Conservation (phyloP, 805 yeast species). For the Candida maesae region DNA sequence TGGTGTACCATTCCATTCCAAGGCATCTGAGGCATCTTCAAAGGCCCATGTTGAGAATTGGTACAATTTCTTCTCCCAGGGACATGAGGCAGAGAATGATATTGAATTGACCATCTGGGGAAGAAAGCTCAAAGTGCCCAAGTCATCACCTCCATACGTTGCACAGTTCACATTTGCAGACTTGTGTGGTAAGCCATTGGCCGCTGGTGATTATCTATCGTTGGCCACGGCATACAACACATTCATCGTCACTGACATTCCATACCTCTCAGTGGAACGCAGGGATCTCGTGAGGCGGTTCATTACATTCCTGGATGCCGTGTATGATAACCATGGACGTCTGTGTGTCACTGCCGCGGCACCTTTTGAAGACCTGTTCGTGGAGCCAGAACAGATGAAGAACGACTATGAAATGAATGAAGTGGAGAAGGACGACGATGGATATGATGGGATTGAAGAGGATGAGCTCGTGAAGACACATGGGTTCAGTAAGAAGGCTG, state of each 20-base stretch:
- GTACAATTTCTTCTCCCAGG: slow-evolving; percentile 75
- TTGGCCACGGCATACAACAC: slow-evolving; percentile 72
- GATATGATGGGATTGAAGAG: slow-evolving; percentile 19
- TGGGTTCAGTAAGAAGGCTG: slow-evolving; percentile 71
- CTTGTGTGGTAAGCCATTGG: slow-evolving; percentile 80
- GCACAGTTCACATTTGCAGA: slow-evolving; percentile 88
- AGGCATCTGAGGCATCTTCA: slow-evolving; percentile 47
- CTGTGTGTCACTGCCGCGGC: slow-evolving; percentile 88
- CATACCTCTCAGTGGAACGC: slow-evolving; percentile 70
- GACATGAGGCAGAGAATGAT: slow-evolving; percentile 39
- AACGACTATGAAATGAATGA: slow-evolving; percentile 31
- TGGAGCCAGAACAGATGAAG: slow-evolving; percentile 62
- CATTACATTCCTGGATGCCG: slow-evolving; percentile 93
- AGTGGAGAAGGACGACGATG: slow-evolving; percentile 19
- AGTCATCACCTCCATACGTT: slow-evolving; percentile 69
- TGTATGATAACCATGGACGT: slow-evolving; percentile 85
- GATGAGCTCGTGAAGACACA: slow-evolving; percentile 62
- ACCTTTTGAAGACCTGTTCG: slow-evolving; percentile 79
- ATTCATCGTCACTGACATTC: slow-evolving; percentile 90
- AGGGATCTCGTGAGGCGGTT: slow-evolving; percentile 87
- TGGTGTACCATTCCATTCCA: slow-evolving; percentile 51
- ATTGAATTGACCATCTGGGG: slow-evolving; percentile 76
- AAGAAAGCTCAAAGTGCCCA: slow-evolving; percentile 70
- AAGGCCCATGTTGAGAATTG: slow-evolving; percentile 65
- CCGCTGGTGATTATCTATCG: slow-evolving; percentile 92